These are phyloP conservation scores for Arachis monticola DNA, from an alignment of 331 rosid genomes.

Conservation along the genomic window DNA sequence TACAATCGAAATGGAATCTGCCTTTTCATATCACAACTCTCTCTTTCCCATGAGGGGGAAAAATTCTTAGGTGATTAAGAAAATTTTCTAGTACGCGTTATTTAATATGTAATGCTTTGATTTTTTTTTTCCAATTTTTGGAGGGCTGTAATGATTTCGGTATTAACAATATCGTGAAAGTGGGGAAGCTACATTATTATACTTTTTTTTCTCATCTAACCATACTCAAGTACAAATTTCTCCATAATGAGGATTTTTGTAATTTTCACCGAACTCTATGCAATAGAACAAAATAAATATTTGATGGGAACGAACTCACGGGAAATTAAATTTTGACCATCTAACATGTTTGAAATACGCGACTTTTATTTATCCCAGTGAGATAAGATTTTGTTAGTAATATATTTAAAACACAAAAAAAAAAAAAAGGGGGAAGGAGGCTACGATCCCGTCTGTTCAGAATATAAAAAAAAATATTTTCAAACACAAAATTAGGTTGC, in stretches of 20 bases:
- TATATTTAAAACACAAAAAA: too few relatives aligned
- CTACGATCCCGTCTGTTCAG: too few relatives aligned
- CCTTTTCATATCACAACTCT: constrained; percentile 33
- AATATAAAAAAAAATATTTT: too few relatives aligned
- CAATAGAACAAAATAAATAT: constrained; percentile 46
- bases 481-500: too few relatives aligned
- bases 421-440: too few relatives aligned
- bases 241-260: constrained; percentile 39
- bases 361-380: too few relatives aligned
- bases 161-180: not conserved
- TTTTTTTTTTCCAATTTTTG: too few relatives aligned
- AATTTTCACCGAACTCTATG: constrained; percentile 63
- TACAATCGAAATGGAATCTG: constrained; percentile 52
- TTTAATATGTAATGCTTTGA: not conserved
- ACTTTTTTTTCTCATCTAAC: too few relatives aligned
- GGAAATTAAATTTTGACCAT: constrained; percentile 56
- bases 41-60: not conserved
- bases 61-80: not conserved
- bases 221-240: not conserved
- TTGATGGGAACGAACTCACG: constrained; percentile 12
- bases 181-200: not conserved
- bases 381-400: too few relatives aligned
- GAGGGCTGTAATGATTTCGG: too few relatives aligned
- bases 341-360: constrained; percentile 36
- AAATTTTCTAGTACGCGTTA: not conserved